Evolutionary conservation across 1,284 basidiomycete species (phyloP), one percentile per base, ranked within the genome.

Genomic region (Chalciporus sp.): DNA sequence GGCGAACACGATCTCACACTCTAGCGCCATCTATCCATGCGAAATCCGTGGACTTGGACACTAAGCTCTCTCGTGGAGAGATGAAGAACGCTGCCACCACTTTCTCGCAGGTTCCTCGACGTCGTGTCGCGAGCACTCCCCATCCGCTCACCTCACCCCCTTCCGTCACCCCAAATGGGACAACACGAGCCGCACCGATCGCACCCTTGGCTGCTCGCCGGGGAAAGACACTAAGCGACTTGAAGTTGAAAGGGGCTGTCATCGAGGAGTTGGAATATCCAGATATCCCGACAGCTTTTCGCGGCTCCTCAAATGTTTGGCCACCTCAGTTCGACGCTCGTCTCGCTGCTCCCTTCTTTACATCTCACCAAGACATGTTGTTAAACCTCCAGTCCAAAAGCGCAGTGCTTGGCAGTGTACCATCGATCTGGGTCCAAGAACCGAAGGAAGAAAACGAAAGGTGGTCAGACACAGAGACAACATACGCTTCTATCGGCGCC

Each of bases 241-340:
- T 86, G 37, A 61, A 70, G 23, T 53, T 82, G 28, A 66, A 67
- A 43, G 58, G 62, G 42, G 60, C 63, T 39, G 42, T 59, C n/a
- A 60, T 64, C 19, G 59, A 61, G 29, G 57, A 64, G 14, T 61
- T 70, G 56, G 58, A 74, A 39, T 86, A 86, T 66, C 83, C 85
- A 33, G 75, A 74, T 49, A 82, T 86, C 42, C 85, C 85, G 16
- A 82, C 82, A 19, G 80, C 84, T 12, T 86, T 86, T 68, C 67
- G 79, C 17, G 82, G 84, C 4, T 78, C 82, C n/a, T 76, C 81
- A 3, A 73, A 76, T 16, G 58, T 70, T 37, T 75, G 80, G 61
- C 73, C 73, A n/a, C 74, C 80, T 11, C 64, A 68, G 37, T 74
- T 75, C 50, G 74, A 78, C 39, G 61, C 66, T 37, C 45, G 47